Evolutionary conservation across 495 filamentous ascomycete species (phyloP).

Genomic region (Penicillium subrubescens): DNA sequence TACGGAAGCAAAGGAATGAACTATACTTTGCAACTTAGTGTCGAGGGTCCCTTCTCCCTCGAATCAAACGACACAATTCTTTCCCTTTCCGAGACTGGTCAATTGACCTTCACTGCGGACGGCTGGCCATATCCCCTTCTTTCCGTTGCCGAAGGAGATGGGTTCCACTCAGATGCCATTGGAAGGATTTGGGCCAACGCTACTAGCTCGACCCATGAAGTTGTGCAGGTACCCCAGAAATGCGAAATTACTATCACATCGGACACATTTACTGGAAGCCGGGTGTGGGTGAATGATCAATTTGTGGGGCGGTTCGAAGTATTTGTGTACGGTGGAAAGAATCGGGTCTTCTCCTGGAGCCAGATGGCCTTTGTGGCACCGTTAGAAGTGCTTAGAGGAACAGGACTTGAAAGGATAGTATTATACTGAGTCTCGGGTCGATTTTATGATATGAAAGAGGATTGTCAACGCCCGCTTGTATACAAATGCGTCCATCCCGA

Average conservation of each 20-base stretch:
- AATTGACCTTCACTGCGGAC: conserved; percentile 47
- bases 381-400: conserved; percentile 35
- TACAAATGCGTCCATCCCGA: too few species aligned
- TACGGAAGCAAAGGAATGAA: conserved; percentile 56
- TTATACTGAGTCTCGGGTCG: not conserved
- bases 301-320: conserved; percentile 57
- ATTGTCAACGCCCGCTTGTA: too few species aligned
- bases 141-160: conserved; percentile 32
- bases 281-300: conserved; percentile 47
- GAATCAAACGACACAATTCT: conserved; percentile 40
- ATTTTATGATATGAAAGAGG: too few species aligned
- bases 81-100: conserved; percentile 27
- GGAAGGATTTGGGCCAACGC: conserved; percentile 38
- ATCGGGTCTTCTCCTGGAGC: conserved; percentile 53
- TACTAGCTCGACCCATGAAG: conserved; percentile 32
- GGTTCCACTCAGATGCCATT: conserved; percentile 26
- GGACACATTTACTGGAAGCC: conserved; percentile 42
- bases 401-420: conserved; percentile 16
- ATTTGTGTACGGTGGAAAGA: conserved; percentile 55
- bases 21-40: conserved; percentile 45
- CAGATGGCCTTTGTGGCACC: conserved; percentile 62
- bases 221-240: conserved; percentile 19
- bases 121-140: conserved; percentile 56
- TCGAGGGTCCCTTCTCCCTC: conserved; percentile 46
- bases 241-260: conserved; percentile 37